phyloP scores from a whole-genome alignment of 2,329 filamentous ascomycete species.

The Pseudocercospora crystallina region DNA sequence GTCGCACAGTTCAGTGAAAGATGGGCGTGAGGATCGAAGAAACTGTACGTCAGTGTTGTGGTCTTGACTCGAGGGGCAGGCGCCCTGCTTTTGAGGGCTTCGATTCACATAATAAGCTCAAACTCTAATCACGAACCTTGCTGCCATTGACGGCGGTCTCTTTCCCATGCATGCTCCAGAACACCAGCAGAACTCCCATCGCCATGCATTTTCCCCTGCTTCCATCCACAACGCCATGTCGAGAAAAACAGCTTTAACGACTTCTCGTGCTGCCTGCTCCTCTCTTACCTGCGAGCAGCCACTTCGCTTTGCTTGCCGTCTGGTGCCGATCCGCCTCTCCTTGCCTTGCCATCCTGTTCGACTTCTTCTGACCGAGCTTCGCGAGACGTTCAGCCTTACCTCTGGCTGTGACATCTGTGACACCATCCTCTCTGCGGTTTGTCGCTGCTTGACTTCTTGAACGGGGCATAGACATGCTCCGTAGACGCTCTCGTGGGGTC shows the following conservation, averaged over 20 bases:
- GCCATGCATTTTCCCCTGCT: too few relatives aligned
- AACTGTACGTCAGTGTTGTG: too few relatives aligned
- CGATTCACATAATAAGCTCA: too few relatives aligned
- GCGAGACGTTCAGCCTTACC: constrained; percentile 80
- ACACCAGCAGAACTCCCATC: too few relatives aligned
- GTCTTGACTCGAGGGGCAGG: too few relatives aligned
- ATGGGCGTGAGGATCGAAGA: too few relatives aligned
- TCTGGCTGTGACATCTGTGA: constrained; percentile 65
- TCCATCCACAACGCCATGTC: constrained; percentile 9
- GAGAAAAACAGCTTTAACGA: constrained; percentile 11
- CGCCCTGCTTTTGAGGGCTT: too few relatives aligned
- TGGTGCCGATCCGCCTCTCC: constrained; percentile 95
- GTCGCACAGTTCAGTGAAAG: too few relatives aligned
- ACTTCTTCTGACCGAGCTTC: constrained; percentile 94
- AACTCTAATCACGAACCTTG: too few relatives aligned
- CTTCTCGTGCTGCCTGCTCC: constrained; percentile 78
- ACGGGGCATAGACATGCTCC: constrained; percentile 65
- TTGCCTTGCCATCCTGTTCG: constrained; percentile 96
- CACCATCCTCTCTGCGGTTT: constrained; percentile 75
- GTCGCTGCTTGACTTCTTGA: constrained; percentile 61
- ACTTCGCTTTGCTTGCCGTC: constrained; percentile 78
- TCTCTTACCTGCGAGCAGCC: constrained; percentile 91
- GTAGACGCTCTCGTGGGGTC: constrained; percentile 38
- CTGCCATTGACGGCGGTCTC: too few relatives aligned
- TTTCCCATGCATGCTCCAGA: too few relatives aligned